These are phyloP conservation scores for Lojkania enalia DNA, from an alignment of 2,329 filamentous ascomycete species.

Conservation along the genomic window DNA sequence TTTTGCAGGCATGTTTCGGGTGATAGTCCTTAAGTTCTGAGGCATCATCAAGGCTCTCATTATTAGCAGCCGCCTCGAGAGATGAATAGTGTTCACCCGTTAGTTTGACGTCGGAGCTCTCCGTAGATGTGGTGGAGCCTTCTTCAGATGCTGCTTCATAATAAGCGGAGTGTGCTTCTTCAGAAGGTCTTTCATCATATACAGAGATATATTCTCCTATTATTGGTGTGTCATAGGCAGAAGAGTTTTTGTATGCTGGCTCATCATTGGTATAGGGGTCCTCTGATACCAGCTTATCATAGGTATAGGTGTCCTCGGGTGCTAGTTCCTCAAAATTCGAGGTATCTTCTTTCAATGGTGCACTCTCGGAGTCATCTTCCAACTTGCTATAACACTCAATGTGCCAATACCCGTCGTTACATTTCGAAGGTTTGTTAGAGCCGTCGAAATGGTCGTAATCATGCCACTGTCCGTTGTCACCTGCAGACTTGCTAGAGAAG, in stretches of 20 bases:
- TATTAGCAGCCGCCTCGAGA: neutral
- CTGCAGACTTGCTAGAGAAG: neutral
- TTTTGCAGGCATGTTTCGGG: neutral
- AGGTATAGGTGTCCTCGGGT: too few relatives aligned
- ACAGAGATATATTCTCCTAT: neutral
- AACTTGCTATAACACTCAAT: slow-evolving; percentile 11
- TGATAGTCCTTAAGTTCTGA: neutral
- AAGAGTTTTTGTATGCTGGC: neutral
- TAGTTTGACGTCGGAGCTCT: neutral
- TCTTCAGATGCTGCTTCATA: too few relatives aligned
- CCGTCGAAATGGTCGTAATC: slow-evolving; percentile 1
- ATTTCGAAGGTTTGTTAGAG: neutral
- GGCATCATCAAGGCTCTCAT: neutral
- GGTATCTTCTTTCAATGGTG: too few relatives aligned
- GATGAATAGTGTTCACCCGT: neutral
- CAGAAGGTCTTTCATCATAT: too few relatives aligned
- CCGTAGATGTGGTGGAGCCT: neutral
- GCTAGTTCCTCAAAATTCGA: too few relatives aligned
- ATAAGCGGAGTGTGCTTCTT: too few relatives aligned
- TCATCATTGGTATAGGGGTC: too few relatives aligned
- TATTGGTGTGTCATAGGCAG: neutral
- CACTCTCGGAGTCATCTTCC: neutral
- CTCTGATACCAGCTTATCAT: too few relatives aligned
- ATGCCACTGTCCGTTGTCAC: slow-evolving; percentile 21
- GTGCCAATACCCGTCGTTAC: slow-evolving; percentile 20